These are phyloP conservation scores for Eutrema heterophyllum DNA, from an alignment of 345 rosid species.

Conservation along the genomic window DNA sequence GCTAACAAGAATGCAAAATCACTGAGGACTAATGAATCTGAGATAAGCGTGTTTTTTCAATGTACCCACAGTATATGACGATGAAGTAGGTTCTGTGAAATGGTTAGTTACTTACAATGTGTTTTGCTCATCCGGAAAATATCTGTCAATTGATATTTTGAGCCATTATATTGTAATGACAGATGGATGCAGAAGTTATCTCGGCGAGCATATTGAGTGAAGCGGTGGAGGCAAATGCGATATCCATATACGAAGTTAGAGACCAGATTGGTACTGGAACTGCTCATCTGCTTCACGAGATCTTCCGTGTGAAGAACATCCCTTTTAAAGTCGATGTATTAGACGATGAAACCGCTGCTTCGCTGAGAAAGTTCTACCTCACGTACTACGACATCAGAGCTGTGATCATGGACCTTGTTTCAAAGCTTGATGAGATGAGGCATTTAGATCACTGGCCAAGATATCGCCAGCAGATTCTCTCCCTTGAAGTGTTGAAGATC, in stretches of 20 bases:
- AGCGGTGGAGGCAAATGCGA: constrained; percentile 55
- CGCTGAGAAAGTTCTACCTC: constrained; percentile 76
- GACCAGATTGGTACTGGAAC: constrained; percentile 69
- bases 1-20: neutral
- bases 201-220: constrained; percentile 78
- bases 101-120: neutral
- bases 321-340: constrained; percentile 60
- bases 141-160: neutral
- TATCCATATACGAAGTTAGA: constrained; percentile 56
- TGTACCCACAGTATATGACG: neutral
- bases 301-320: constrained; percentile 62
- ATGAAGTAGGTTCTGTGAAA: neutral
- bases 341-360: constrained; percentile 76
- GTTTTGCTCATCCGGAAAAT: neutral
- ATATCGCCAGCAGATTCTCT: constrained; percentile 58
- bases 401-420: constrained; percentile 63
- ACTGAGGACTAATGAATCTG: neutral
- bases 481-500: constrained; percentile 78
- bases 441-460: constrained; percentile 76
- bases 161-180: constrained; percentile 12
- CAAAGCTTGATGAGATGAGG: constrained; percentile 85
- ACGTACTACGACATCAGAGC: constrained; percentile 90
- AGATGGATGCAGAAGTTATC: constrained; percentile 99
- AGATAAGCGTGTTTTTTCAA: no score
- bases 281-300: constrained; percentile 83